Conservation (phyloP, 225 moss, liverwort and hornwort genomes). For the Polytrichum formosum region DNA sequence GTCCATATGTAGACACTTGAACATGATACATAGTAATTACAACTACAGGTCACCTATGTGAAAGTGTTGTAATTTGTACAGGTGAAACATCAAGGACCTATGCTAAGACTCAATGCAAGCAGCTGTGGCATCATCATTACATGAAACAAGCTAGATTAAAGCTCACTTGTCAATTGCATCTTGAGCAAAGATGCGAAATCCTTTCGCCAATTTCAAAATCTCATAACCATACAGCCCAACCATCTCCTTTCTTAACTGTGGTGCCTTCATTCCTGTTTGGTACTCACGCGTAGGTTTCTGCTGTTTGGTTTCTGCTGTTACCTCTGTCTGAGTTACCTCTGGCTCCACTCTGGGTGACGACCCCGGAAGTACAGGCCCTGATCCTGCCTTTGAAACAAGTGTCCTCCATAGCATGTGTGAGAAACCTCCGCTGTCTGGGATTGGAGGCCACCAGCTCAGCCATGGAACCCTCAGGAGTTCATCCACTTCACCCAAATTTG, state of each 20-base stretch:
- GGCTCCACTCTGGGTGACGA: constrained; percentile 34
- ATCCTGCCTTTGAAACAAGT: constrained; percentile 48
- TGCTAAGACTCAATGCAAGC: background rate
- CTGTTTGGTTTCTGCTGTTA: constrained; percentile 30
- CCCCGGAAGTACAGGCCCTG: constrained; percentile 28
- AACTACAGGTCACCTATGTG: background rate
- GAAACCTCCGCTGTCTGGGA: constrained; percentile 24
- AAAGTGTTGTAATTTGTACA: background rate
- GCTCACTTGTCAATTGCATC: constrained; percentile 62
- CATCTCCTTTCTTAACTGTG: constrained; percentile 47
- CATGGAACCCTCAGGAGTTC: constrained; percentile 33
- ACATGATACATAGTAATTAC: background rate
- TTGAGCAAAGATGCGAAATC: constrained; percentile 63
- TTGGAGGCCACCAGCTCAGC: constrained; percentile 17
- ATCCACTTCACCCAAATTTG: constrained; percentile 32
- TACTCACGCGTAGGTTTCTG: constrained; percentile 35
- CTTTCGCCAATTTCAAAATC: constrained; percentile 50
- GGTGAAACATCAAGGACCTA: background rate
- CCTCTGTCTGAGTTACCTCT: constrained; percentile 32
- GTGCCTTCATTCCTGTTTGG: constrained; percentile 28
- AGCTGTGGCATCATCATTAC: background rate
- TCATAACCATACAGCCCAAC: constrained; percentile 64
- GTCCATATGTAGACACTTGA: background rate
- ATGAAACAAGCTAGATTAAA: background rate
- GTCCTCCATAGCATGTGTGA: constrained; percentile 25